phyloP scores from a whole-genome alignment of 208 protist species.

The Tritrichomonas foetus region DNA sequence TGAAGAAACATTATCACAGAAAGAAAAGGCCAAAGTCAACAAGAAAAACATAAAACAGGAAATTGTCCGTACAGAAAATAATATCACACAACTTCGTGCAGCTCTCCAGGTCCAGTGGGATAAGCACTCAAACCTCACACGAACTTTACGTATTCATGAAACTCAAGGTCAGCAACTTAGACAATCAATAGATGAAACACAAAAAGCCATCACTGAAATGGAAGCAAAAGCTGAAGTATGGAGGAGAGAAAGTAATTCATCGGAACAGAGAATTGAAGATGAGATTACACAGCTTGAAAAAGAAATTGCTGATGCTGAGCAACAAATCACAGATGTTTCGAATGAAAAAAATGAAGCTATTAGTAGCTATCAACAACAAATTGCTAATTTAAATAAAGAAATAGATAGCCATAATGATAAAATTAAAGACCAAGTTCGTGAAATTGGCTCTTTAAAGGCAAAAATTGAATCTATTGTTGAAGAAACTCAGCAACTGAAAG shows the following conservation, averaged over 20 bases:
- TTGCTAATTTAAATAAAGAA: not conserved
- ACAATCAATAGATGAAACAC: not conserved
- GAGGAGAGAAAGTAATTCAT: not conserved
- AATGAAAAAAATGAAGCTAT: conserved; percentile 14
- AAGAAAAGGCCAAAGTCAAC: not conserved
- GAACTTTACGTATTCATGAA: not conserved
- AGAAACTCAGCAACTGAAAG: not conserved
- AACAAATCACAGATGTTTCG: not conserved
- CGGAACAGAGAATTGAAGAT: not conserved
- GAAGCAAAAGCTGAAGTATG: conserved; percentile 30
- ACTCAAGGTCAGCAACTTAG: not conserved
- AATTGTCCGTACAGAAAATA: not conserved
- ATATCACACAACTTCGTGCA: not conserved
- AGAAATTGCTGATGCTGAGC: not conserved
- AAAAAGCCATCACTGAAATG: not conserved
- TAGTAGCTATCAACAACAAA: conserved; percentile 17
- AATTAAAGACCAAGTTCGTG: conserved; percentile 3
- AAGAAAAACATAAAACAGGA: conserved; percentile 29
- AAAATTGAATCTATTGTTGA: conserved; percentile 36
- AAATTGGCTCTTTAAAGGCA: not conserved
- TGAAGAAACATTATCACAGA: conserved; percentile 39
- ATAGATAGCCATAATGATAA: not conserved
- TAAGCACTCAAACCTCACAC: not conserved
- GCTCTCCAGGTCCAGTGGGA: conserved; percentile 1
- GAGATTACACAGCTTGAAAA: not conserved